phyloP scores from a whole-genome alignment of 2,329 filamentous ascomycete species.

The Aspergillus carbonarius region DNA sequence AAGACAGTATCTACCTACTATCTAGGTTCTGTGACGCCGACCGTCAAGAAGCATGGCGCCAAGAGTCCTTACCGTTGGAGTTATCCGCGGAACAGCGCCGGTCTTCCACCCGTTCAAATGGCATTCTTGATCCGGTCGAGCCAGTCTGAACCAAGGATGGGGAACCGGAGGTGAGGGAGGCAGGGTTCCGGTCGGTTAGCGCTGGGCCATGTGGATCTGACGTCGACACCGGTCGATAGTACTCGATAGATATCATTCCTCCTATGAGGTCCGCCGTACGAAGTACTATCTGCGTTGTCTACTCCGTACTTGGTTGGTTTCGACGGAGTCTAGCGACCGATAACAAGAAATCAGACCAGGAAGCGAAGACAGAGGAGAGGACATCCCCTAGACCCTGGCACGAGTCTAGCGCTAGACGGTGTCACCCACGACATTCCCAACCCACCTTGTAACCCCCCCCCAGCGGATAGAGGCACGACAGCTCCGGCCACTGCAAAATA shows the following conservation, averaged over 20 bases:
- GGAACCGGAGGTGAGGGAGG: not conserved
- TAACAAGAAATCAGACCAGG: not conserved
- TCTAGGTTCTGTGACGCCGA: not conserved
- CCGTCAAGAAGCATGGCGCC: not conserved
- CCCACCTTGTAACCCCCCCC: not conserved
- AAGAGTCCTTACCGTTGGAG: constrained; percentile 2
- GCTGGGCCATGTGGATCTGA: constrained; percentile 30
- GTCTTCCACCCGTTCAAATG: constrained; percentile 6
- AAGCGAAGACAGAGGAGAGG: not conserved
- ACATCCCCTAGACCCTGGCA: not conserved
- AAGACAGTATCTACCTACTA: not conserved
- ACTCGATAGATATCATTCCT: no score
- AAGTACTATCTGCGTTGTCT: not conserved
- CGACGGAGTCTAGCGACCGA: no score
- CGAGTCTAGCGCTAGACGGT: not conserved
- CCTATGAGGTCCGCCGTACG: no score
- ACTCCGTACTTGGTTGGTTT: not conserved
- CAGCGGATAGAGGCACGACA: not conserved
- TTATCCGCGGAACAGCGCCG: constrained; percentile 3
- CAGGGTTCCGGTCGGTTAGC: constrained; percentile 7
- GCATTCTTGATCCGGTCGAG: constrained; percentile 2
- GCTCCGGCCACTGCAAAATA: not conserved
- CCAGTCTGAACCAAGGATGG: not conserved
- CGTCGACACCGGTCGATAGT: constrained; percentile 17
- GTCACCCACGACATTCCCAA: not conserved